Base-by-base conservation (phyloP, 441 rosid genomes). In the Sinapis alba region DNA sequence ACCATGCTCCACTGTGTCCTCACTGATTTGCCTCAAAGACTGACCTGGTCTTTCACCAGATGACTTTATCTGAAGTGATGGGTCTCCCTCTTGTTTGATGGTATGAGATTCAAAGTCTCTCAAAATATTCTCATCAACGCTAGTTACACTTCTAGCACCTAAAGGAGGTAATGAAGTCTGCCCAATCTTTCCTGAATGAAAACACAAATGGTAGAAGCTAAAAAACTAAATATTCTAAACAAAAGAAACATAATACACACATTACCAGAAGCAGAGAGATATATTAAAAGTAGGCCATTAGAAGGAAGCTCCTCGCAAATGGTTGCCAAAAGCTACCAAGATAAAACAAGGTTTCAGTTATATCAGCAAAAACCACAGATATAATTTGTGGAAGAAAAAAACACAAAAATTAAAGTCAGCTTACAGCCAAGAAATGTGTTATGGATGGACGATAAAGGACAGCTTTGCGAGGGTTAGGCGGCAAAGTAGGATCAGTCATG, bases 261-360 rank as follows among this genome's bases (percentile, higher is more conserved):
- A 62, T 71, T 72, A 95, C 98, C 99, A 80, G 98, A 86, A 79
- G 96, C 99, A 74, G 98, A 95, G 72, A 92, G 80, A 81, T 91
- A 95, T 81, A 92, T 47, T 65, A 95, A 83, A 57, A 95, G 87
- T 78, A 95, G 80, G 28, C 98, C 97, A 80, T 92, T 93, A 62
- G 86, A 79, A 47, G 96, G 88, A 30, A 92, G 92, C 86, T 95
- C 98, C 82, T 91, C 98, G 74, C 88, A 85, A 73, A 87, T 86
- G 50, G 92, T 95, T 47, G 97, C 96, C 83, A 95, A 81, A 77
- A 95, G 96, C 98, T 95, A 83, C 80, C 57, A 69, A 82, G 62
- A 47, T 26, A 24, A 62, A 47, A 54, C 50, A 59, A 32, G 63
- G 36, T 18, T 34, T 20, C 27, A 50, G 20, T 54, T 28, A 54